Base-by-base conservation (phyloP, 805 yeast species). In the Zygosaccharomyces bailii region DNA sequence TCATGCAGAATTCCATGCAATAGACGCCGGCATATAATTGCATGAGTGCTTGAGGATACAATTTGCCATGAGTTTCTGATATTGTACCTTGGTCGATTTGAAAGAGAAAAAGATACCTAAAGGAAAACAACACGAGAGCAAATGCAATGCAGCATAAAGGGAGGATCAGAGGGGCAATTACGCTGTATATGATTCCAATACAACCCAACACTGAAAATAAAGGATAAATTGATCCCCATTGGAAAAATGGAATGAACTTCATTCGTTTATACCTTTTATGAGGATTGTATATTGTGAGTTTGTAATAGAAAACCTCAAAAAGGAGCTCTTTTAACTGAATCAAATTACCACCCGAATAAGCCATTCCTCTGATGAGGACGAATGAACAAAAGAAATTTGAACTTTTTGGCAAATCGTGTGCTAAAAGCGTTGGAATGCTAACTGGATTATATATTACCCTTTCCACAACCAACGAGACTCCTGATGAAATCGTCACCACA, bases 311-410 rank as follows among this genome's bases (percentile, higher is more conserved):
- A 4, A 66, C 31, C 27, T 69, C 68, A 18, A 67, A 58, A 4
- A 78, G 47, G 33, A 89, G 69, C 14, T 72, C 75, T 43, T 72
- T 75, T 13, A 79, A 66, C 55, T 85, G 82, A 30, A 89, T 57
- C 32, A 90, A 70, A 48, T 80, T 80, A 45, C 78, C 79, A 0
- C 96, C 96, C 50, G 84, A 78, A 43, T 84, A 79, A 1, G 90
- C 77, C 44, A 89, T 67, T 0, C 95, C 91, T 63, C 85, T 82
- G 25, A 89, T 70, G 0, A 86, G 66, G 30, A 88, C 68, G 56
- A 83, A 87, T 2, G 90, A 84, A 61, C 82, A 82, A 66, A 89
- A 90, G 58, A 90, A 89, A 34, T 82, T 86, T 1, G 96, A 83
- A 18, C 95, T 85, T 57, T 84, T 85, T 0, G 96, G 96, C 27